A percentile compares a stretch with the other conserved stretches of the same genome.
phyloP scores from a whole-genome alignment of 345 rosid genomes.

The Populus simonii region DNA sequence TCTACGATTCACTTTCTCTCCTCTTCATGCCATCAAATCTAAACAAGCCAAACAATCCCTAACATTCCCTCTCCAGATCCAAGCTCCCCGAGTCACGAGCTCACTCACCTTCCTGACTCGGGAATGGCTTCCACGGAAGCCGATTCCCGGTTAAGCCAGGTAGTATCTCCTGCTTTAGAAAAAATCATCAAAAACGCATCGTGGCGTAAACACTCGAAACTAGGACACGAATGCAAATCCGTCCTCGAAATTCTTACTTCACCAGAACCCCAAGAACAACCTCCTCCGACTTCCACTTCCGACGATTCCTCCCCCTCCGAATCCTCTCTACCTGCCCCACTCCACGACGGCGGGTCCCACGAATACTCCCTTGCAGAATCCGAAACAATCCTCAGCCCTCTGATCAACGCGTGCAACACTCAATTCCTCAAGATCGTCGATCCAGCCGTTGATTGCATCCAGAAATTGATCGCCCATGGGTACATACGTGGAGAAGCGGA shows the following conservation, averaged over 20 bases:
- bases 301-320: constrained; percentile 56
- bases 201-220: constrained; percentile 96
- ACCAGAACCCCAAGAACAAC: constrained; percentile 30
- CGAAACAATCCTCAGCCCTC: constrained; percentile 77
- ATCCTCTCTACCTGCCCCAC: constrained; percentile 70
- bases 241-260: constrained; percentile 65
- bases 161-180: constrained; percentile 74
- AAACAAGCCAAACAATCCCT: background rate
- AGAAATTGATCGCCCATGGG: constrained; percentile 85
- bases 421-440: constrained; percentile 83
- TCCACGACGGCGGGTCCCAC: constrained; percentile 65
- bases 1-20: background rate
- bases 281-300: constrained; percentile 24
- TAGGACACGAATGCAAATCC: constrained; percentile 92
- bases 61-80: constrained; percentile 36
- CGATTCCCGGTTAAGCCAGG: constrained; percentile 86
- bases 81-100: constrained; percentile 24
- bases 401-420: constrained; percentile 67
- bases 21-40: constrained; percentile 9
- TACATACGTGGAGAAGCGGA: constrained; percentile 98
- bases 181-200: constrained; percentile 89
- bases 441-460: constrained; percentile 86
- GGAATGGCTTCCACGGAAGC: constrained; percentile 99
- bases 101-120: constrained; percentile 37
- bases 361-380: constrained; percentile 82